Conservation (phyloP, 2,329 filamentous ascomycete species). For the Cladobotryum mycophilum region DNA sequence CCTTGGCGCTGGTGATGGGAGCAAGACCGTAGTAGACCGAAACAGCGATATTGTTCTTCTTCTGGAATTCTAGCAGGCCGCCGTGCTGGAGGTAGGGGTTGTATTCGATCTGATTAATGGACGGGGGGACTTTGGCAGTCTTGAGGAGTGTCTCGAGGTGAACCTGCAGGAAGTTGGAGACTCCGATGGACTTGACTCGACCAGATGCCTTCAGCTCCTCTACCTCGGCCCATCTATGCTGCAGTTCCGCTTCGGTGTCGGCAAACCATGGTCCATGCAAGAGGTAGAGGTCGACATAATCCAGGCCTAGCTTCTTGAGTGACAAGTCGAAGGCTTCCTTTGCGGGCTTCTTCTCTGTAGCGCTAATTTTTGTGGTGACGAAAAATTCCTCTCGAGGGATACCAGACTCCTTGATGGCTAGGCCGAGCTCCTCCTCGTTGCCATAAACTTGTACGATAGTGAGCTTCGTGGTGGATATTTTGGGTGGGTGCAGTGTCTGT, state of each 20-base stretch:
- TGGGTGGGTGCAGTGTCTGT: background rate
- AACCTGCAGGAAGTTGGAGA: conserved; percentile 63
- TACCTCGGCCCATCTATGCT: conserved; percentile 51
- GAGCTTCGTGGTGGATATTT: background rate
- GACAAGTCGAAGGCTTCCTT: conserved; percentile 50
- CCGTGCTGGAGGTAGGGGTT: conserved; percentile 69
- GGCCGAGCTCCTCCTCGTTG: conserved; percentile 64
- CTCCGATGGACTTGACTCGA: conserved; percentile 63
- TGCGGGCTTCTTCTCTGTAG: conserved; percentile 33
- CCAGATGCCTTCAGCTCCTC: conserved; percentile 62
- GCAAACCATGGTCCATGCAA: conserved; percentile 54
- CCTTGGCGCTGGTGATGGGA: conserved; percentile 39
- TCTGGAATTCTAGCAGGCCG: conserved; percentile 51
- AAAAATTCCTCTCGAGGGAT: conserved; percentile 62
- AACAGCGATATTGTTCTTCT: conserved; percentile 50
- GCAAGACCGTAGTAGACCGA: conserved; percentile 52
- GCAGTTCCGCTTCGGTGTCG: conserved; percentile 45
- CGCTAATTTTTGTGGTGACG: conserved; percentile 55
- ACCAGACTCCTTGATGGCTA: conserved; percentile 60
- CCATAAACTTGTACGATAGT: conserved; percentile 43
- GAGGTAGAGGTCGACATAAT: conserved; percentile 68
- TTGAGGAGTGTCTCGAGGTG: conserved; percentile 51
- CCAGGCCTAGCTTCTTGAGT: conserved; percentile 58
- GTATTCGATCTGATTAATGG: conserved; percentile 75
- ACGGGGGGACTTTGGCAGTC: conserved; percentile 57